Evolutionary conservation across 2,329 filamentous ascomycete genomes (phyloP), one percentile per base, ranked within the genome.

Genomic region (Xylaria sp.): DNA sequence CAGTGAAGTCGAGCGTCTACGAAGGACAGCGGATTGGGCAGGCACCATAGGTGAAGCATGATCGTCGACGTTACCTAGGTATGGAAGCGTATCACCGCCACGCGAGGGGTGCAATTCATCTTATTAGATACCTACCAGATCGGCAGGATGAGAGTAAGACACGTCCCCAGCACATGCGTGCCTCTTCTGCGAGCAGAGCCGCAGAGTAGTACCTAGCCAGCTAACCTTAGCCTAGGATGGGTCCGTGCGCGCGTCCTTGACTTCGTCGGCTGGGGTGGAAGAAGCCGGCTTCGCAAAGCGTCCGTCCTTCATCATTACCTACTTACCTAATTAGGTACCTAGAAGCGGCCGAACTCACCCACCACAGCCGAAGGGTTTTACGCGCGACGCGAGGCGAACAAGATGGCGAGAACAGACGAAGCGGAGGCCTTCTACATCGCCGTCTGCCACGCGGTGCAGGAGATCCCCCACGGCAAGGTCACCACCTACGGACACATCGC

Each of bases 401-500:
- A 41, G 16, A 91, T 91, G 88, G 70, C 87, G 17, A 85, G 86
- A 57, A 86, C 87, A 41, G 89, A 92, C 63, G 89, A 92, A 72
- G 88, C 88, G 11, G 79, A 80, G 59, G 81, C 87, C 18, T 93
- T 92, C 78, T 91, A 88, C 72, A 75, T 78, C 75, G 76, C 89
- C 41, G 92, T 96, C 45, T 97, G 96, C 75, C 76, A 79, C 54
- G 91, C 92, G 13, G 84, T 97, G 2, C 90, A 93, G 71, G 86
- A 96, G 70, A 89, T 97, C 26, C 93, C 94, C 0, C 69, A 73
- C 7, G 93, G 93, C 57, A 89, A 82, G 68, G 92, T 97, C 39
- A 97, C 92, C 1, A 90, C 85, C 43, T 97, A 97, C 69, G 91
- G 90, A 2, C 89, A 92, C 69, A 91, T 92, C 59, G 89, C 89